Percentiles rank a stretch among this genome's conserved stretches.
Evolutionary conservation across 345 rosid species (phyloP).

Genomic region (Dimocarpus longan): DNA sequence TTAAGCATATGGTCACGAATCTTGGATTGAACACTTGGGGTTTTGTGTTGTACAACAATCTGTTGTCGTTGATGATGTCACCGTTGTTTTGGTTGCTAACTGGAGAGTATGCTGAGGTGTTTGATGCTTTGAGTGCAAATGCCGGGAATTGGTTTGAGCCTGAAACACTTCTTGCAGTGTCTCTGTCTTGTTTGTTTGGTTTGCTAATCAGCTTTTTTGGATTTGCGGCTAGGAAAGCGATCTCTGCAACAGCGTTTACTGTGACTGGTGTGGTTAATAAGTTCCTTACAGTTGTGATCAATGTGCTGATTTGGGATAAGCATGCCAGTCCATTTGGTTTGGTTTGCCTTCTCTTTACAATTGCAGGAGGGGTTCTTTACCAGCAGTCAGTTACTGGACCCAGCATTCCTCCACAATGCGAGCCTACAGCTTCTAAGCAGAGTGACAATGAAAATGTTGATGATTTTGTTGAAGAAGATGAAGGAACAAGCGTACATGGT

Average conservation of each 20-base stretch:
- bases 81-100: slow-evolving; percentile 93
- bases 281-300: slow-evolving; percentile 92
- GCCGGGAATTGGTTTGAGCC: slow-evolving; percentile 59
- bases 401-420: slow-evolving; percentile 37
- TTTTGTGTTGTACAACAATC: slow-evolving; percentile 82
- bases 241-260: slow-evolving; percentile 95
- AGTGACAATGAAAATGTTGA: slow-evolving; percentile 33
- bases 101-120: slow-evolving; percentile 72
- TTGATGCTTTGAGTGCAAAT: slow-evolving; percentile 54
- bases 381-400: slow-evolving; percentile 86
- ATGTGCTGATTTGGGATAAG: slow-evolving; percentile 95
- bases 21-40: slow-evolving; percentile 99
- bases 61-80: slow-evolving; percentile 84
- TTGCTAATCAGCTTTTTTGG: slow-evolving; percentile 95
- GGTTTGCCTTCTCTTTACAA: slow-evolving; percentile 80
- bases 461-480: slow-evolving; percentile 41
- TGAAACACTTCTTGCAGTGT: slow-evolving; percentile 65
- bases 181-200: slow-evolving; percentile 89
- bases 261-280: slow-evolving; percentile 98
- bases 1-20: slow-evolving; percentile 93
- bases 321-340: slow-evolving; percentile 91
- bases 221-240: slow-evolving; percentile 86
- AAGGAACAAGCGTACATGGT: slow-evolving; percentile 42
- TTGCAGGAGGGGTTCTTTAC: slow-evolving; percentile 88
- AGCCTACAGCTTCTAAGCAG: slow-evolving; percentile 40